Base-by-base conservation (phyloP, 2,329 filamentous ascomycete species). In the Thyridium curvatum region DNA sequence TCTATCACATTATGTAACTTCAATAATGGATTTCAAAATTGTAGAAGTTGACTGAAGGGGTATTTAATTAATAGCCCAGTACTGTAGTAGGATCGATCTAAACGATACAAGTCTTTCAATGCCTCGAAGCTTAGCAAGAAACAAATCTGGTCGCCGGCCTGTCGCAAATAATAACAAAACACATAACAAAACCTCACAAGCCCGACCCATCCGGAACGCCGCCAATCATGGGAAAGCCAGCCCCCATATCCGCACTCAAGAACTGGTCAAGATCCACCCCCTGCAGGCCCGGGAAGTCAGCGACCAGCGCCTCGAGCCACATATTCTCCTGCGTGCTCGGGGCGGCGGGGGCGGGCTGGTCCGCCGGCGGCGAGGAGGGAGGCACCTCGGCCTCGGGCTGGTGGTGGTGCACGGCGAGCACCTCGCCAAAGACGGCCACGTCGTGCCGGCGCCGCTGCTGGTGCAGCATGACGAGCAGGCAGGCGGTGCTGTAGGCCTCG, bases 401-500 rank as follows among this genome's bases (percentile, higher is more conserved):
- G 6, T 26, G 21, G 6, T 26, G 21, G 10, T 26, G 21, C 21
- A 26, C 10, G 21, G 53, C 8, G 69, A 42, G 1, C 21, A 69
- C 58, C n/a, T 64, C 56, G 0, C 50, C 51, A 5, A 75, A 51
- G 0, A 55, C 43, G 0, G 54, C 52, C 1, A 62, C 54, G 9
- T 61, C 59, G 14, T 70, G 66, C 42, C 72, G 66, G 37, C 71
- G 72, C n/a, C 63, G 55, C 7, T 65, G 59, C 41, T 74, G 69
- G 31, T 77, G 72, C 32, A 78, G 54, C 0, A 69, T 53, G 10
- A 78, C 63, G 13, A 79, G 61, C 17, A 77, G 52, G 12, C 70
- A 72, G 1, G 75, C 74, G 0, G 73, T 76, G 12, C 67, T 69
- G 14, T 74, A 58, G 0, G 73, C 74, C 45, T 79, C 75, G 6